Conservation (phyloP, 495 filamentous ascomycete genomes). For the Trichoderma parareesei region DNA sequence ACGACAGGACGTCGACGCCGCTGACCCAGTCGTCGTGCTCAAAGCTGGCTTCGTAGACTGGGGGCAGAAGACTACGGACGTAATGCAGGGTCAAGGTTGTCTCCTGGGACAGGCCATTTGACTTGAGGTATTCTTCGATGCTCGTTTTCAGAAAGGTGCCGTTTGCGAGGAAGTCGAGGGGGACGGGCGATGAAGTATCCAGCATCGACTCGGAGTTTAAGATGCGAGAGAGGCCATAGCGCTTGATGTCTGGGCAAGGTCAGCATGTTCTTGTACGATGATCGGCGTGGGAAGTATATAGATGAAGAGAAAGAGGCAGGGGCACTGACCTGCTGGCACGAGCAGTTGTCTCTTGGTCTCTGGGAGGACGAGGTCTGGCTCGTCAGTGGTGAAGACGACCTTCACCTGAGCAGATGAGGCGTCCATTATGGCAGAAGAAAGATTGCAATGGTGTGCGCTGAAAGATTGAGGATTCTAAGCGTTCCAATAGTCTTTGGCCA, state of each 20-base stretch:
- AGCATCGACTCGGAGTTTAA: conserved; percentile 81
- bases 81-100: conserved; percentile 83
- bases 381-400: conserved; percentile 44
- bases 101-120: conserved; percentile 81
- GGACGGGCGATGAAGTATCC: conserved; percentile 65
- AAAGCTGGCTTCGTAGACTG: conserved; percentile 75
- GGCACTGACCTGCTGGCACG: conserved; percentile 37
- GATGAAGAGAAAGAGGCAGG: conserved; percentile 12
- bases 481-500: background rate
- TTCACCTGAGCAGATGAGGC: conserved; percentile 11
- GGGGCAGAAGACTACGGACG: conserved; percentile 82
- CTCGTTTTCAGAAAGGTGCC: conserved; percentile 82
- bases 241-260: conserved; percentile 54
- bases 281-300: conserved; percentile 4
- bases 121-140: conserved; percentile 78
- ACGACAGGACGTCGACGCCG: conserved; percentile 76
- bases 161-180: conserved; percentile 92
- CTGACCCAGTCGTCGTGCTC: conserved; percentile 96
- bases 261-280: background rate
- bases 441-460: background rate
- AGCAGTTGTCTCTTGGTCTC: conserved; percentile 45
- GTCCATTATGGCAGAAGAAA: background rate
- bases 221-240: conserved; percentile 85
- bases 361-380: conserved; percentile 48
- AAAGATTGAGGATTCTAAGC: background rate